Evolutionary conservation across 2,329 filamentous ascomycete species (phyloP).

Genomic region (Ophiostoma fasciatum): DNA sequence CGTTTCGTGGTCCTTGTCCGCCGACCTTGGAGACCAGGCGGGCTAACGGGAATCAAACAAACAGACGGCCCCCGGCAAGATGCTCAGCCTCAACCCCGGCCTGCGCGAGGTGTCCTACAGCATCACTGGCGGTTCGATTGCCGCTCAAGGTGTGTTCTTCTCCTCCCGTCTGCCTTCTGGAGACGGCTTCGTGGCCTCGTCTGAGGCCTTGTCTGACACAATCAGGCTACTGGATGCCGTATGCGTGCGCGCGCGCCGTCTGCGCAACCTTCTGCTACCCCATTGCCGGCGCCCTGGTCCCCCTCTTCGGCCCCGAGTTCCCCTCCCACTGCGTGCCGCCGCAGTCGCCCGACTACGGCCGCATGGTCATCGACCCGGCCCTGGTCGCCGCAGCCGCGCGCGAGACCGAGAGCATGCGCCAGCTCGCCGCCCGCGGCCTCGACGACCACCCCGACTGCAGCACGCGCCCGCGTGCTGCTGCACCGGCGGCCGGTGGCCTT

Average conservation of each 20-base stretch:
- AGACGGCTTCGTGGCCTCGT: no score
- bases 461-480: background rate
- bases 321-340: constrained; percentile 53
- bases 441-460: background rate
- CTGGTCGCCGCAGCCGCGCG: constrained; percentile 38
- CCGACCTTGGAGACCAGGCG: no score
- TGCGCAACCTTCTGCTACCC: constrained; percentile 79
- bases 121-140: constrained; percentile 83
- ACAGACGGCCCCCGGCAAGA: constrained; percentile 79
- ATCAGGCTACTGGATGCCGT: constrained; percentile 93
- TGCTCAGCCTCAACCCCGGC: constrained; percentile 62
- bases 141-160: constrained; percentile 63
- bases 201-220: no score
- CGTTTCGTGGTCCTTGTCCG: constrained; percentile 10
- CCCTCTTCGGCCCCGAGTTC: constrained; percentile 78
- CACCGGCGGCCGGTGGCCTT: no score
- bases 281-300: constrained; percentile 75
- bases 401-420: constrained; percentile 29
- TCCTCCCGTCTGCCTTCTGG: no score
- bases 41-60: no score
- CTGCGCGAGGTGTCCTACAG: constrained; percentile 83
- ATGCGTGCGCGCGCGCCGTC: constrained; percentile 67
- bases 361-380: constrained; percentile 48
- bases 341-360: constrained; percentile 46
- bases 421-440: constrained; percentile 11